phyloP scores from a whole-genome alignment of 202 grass and related monocot species.

The Brachypodium distachyon region DNA sequence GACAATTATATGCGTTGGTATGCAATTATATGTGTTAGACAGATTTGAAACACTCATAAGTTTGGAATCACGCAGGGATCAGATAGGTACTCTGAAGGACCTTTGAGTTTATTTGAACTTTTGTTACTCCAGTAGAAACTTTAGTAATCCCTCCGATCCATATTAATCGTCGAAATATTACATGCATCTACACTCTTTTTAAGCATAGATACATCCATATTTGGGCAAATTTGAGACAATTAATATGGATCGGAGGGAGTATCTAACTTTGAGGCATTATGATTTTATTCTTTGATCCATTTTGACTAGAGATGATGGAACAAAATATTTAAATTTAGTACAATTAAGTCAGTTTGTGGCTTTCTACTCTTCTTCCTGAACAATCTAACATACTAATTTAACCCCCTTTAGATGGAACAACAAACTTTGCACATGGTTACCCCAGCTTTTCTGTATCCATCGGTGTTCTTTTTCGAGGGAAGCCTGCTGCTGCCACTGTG shows the following conservation, averaged over 20 bases:
- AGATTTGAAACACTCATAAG: neutral
- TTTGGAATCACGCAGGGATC: neutral
- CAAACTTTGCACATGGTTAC: constrained; percentile 98
- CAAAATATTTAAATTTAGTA: neutral
- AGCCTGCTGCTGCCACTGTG: constrained; percentile 87
- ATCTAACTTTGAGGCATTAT: neutral
- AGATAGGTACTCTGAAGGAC: neutral
- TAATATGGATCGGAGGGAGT: too few relatives aligned
- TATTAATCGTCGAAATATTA: too few relatives aligned
- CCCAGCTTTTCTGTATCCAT: constrained; percentile 96
- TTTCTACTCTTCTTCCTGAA: neutral
- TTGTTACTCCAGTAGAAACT: neutral
- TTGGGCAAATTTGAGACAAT: too few relatives aligned
- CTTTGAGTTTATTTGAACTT: neutral
- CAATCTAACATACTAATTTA: constrained; percentile 9
- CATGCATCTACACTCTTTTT: too few relatives aligned
- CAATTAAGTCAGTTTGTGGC: neutral
- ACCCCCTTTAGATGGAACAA: constrained; percentile 77
- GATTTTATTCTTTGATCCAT: neutral
- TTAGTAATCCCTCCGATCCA: too few relatives aligned
- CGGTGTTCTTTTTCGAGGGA: constrained; percentile 83
- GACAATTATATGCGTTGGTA: neutral
- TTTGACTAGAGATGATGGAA: neutral
- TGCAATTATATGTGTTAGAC: neutral
- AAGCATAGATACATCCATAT: too few relatives aligned